Evolutionary conservation across 495 filamentous ascomycete species (phyloP), one percentile per base, ranked within the genome.

Genomic region (Aspergillus egyptiacus): DNA sequence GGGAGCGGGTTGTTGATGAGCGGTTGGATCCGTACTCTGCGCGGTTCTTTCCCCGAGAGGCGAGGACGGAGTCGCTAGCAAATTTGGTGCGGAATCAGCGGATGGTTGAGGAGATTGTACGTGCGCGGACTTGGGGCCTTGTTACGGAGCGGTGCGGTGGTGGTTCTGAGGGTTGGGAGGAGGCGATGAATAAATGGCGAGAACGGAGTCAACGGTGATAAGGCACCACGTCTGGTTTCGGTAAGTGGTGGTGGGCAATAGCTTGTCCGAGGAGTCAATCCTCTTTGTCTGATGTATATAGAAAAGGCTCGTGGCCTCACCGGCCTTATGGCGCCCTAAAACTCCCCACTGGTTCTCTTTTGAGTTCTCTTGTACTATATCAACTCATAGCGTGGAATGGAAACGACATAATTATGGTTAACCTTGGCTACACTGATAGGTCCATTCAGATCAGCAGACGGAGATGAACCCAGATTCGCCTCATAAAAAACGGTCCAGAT

Each of bases 1-100:
- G 82, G 43, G 88, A 95, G 59, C 74, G 82, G 43, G 75, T 91
- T 5, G 83, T 97, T 13, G 75, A 98, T 68, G 93, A 96, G 64
- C 73, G 93, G 49, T 66, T 97, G 46, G 93, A 98, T 67, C 93
- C 93, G 14, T 98, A 98, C 58, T 89, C 85, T 15, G 88, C 72
- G 18, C 74, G 91, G 22, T 95, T 84, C 59, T 91, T 89, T 51
- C 89, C 91, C 0, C 73, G 78, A 35, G 90, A 97, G 66, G 76
- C 87, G 35, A 74, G 91, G 48, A 94, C 91, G 1, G 88, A 98
- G 68, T 78, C 77, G 32, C 62, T 98, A 38, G 90, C 89, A 9
- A 76, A 68, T 25, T 51, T 95, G 36, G 66, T 97, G 25, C 78
- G 91, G 53, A 89, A 87, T 64, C 91, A 98, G 69, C 77, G 84